A percentile compares a stretch with the other conserved stretches of the same genome.
Conservation (phyloP, 371 early-diverging fungal species). For the Dichotomocladium elegans region DNA sequence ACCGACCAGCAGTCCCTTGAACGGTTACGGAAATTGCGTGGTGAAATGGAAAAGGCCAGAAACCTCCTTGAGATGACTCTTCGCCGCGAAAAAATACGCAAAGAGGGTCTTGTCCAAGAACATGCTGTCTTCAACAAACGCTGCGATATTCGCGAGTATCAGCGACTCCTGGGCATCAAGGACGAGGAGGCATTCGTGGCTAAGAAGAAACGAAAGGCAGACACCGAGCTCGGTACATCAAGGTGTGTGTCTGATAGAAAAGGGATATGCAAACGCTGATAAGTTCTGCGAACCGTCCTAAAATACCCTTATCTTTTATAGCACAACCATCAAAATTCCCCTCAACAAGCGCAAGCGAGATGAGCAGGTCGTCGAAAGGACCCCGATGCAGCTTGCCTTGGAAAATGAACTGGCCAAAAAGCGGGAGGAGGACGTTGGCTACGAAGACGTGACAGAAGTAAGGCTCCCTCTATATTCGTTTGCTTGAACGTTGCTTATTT, state of each 20-base stretch:
- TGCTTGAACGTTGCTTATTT: too few relatives aligned
- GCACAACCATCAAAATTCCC: constrained; percentile 56
- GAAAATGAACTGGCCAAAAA: constrained; percentile 53
- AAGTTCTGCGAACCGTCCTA: too few relatives aligned
- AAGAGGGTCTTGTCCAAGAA: constrained; percentile 67
- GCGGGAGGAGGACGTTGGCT: constrained; percentile 48
- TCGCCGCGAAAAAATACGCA: constrained; percentile 74
- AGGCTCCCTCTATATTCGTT: too few relatives aligned
- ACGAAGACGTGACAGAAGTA: constrained; percentile 57
- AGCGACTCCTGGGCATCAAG: constrained; percentile 49
- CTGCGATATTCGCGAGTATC: constrained; percentile 50
- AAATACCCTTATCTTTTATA: too few relatives aligned
- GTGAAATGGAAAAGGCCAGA: constrained; percentile 76
- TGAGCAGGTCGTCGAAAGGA: constrained; percentile 27
- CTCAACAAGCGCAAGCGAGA: constrained; percentile 43
- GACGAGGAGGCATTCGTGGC: constrained; percentile 52
- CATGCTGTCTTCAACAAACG: constrained; percentile 57
- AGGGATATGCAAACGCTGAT: neutral
- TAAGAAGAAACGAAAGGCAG: constrained; percentile 37
- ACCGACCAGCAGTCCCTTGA: constrained; percentile 84
- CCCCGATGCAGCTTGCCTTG: constrained; percentile 36
- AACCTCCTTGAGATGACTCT: constrained; percentile 75
- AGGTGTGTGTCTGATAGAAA: constrained; percentile 24
- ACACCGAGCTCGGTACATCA: constrained; percentile 17
- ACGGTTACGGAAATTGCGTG: constrained; percentile 75